These are phyloP conservation scores for Polychaeton citri DNA, from an alignment of 2,329 filamentous ascomycete species.

Conservation along the genomic window DNA sequence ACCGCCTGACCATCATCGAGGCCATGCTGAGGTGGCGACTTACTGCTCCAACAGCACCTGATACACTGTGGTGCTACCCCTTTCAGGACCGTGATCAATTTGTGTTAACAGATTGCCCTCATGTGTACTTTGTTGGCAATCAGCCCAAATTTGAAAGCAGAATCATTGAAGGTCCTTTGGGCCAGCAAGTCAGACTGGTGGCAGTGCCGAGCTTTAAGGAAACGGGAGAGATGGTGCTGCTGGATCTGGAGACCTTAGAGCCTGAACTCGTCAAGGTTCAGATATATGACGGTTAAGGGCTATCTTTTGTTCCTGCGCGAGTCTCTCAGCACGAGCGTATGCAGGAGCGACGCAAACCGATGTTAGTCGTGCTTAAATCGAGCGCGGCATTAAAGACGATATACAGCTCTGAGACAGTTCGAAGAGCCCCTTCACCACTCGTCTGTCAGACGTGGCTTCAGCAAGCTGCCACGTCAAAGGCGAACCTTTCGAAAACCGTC, in stretches of 20 bases:
- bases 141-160: slow-evolving; percentile 50
- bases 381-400: too few relatives aligned
- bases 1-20: slow-evolving; percentile 82
- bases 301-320: too few relatives aligned
- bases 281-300: slow-evolving; percentile 20
- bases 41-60: slow-evolving; percentile 83
- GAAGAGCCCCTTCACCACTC: too few relatives aligned
- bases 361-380: too few relatives aligned
- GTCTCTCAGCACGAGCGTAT: too few relatives aligned
- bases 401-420: too few relatives aligned
- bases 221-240: slow-evolving; percentile 64
- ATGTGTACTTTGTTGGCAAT: slow-evolving; percentile 66
- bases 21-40: slow-evolving; percentile 86
- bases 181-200: slow-evolving; percentile 64
- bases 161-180: slow-evolving; percentile 38
- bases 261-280: slow-evolving; percentile 55
- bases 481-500: too few relatives aligned
- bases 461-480: too few relatives aligned
- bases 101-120: slow-evolving; percentile 70
- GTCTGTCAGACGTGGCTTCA: too few relatives aligned
- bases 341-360: too few relatives aligned
- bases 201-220: slow-evolving; percentile 69
- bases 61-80: slow-evolving; percentile 92
- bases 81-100: slow-evolving; percentile 92
- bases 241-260: slow-evolving; percentile 77